Base-by-base conservation (phyloP, 306 rosid genomes). In the Acmispon strigosus region DNA sequence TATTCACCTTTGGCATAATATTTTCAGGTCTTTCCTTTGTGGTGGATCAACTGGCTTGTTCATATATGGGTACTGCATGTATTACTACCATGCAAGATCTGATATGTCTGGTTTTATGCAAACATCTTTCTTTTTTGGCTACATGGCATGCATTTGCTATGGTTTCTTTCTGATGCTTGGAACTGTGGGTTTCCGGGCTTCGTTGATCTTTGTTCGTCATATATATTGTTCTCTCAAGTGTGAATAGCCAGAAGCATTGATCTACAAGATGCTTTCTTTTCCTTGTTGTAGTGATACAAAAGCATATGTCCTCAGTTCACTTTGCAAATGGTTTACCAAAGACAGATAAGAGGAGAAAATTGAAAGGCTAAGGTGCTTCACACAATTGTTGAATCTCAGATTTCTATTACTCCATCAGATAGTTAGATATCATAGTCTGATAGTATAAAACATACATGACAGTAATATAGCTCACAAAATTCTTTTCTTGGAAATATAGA, bases 91-190 rank as follows among this genome's bases (percentile, higher is more conserved):
- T 72, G 87, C 82, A 67, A 78, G 82, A 80, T 86, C 90, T 48
- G 84, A 83, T 22, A 86, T 83, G 85, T 83, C 59, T 53, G 90
- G 87, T 41, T 82, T 85, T 77, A 76, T 85, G 87, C 90, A 86
- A 78, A 78, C 85, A 49, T 83, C 84, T 29, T 80, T 86, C 85
- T 86, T 83, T 76, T 82, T 85, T 19, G 86, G 86, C 52, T 79
- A 79, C 83, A 82, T 85, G 90, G 87, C 87, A 52, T 83, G 87
- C 69, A 57, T 83, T 55, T 83, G 87, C 86, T 86, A 79, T 69
- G 84, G 84, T 37, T 76, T 85, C 76, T 82, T 85, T 57, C 86
- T 85, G 70, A 85, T 85, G 89, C 86, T 85, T 48, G 89, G 84
- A 78, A 60, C 84, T 47, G 79, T 85, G 4, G 79, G 83, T 55